A percentile compares a stretch with the other conserved stretches of the same genome.
These are phyloP conservation scores for Chamaenerion angustifolium DNA, from an alignment of 345 rosid genomes.

Conservation along the genomic window DNA sequence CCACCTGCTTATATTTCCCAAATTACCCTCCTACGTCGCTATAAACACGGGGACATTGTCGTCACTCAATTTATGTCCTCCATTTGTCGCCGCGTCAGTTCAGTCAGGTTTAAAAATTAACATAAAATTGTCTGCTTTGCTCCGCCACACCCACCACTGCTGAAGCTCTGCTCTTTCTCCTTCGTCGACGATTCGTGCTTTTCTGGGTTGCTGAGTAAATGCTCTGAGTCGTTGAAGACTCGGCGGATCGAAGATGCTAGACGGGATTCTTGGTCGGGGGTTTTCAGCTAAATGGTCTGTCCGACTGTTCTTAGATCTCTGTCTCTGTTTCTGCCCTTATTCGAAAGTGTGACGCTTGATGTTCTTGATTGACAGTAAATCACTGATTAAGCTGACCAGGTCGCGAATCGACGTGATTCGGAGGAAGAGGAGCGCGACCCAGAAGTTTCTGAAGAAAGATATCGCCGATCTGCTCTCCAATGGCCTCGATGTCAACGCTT, in stretches of 20 bases:
- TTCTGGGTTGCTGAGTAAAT: too few species aligned
- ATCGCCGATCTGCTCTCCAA: constrained; percentile 78
- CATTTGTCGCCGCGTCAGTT: too few species aligned
- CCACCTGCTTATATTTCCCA: background rate
- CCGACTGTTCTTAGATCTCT: constrained; percentile 5
- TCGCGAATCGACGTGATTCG: constrained; percentile 77
- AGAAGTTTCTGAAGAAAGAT: constrained; percentile 74
- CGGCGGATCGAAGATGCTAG: constrained; percentile 43
- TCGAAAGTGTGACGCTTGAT: too few species aligned
- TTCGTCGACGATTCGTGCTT: background rate
- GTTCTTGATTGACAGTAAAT: constrained; percentile 34
- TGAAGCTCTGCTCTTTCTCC: too few species aligned
- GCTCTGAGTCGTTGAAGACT: constrained; percentile 3
- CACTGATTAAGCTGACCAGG: constrained; percentile 61
- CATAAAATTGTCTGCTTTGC: too few species aligned
- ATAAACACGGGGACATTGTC: accelerated
- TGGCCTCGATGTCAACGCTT: constrained; percentile 78
- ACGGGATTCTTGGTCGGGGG: constrained; percentile 77
- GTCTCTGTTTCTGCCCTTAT: background rate
- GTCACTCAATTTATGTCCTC: background rate
- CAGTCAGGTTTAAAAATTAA: too few species aligned
- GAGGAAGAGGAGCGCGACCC: constrained; percentile 75
- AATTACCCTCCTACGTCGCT: background rate
- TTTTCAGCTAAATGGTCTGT: constrained; percentile 55
- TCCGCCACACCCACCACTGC: too few species aligned